Evolutionary conservation across 2,329 filamentous ascomycete species (phyloP).

Genomic region (Fusarium nisikadoi): DNA sequence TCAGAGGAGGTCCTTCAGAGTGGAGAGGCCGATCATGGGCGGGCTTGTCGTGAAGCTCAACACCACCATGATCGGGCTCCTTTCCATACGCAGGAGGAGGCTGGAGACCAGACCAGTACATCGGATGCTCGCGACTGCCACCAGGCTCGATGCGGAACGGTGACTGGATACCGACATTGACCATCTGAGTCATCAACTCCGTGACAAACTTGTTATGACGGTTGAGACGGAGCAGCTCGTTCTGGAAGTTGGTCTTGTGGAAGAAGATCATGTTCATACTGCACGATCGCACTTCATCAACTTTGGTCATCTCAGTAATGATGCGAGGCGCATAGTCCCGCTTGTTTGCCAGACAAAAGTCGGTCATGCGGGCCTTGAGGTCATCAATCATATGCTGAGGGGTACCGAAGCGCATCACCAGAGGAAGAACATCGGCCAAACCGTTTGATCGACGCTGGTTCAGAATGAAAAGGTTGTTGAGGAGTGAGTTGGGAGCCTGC

Average conservation of each 20-base stretch:
- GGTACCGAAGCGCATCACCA: constrained; percentile 90
- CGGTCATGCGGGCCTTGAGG: constrained; percentile 81
- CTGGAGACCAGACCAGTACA: constrained; percentile 60
- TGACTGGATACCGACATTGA: constrained; percentile 85
- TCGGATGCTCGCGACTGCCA: constrained; percentile 73
- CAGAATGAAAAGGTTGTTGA: constrained; percentile 93
- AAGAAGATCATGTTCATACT: constrained; percentile 95
- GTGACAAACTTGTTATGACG: constrained; percentile 95
- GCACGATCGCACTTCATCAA: constrained; percentile 85
- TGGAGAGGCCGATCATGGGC: constrained; percentile 17
- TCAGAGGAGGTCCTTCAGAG: constrained; percentile 20
- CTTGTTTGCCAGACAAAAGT: constrained; percentile 86
- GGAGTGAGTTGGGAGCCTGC: constrained; percentile 91
- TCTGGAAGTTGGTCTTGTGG: constrained; percentile 97
- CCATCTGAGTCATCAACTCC: constrained; percentile 87
- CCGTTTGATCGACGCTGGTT: constrained; percentile 92
- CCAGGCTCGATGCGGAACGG: constrained; percentile 71
- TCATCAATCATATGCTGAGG: constrained; percentile 83
- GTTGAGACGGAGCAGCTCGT: constrained; percentile 88
- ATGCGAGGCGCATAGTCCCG: constrained; percentile 90
- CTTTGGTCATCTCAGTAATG: constrained; percentile 82
- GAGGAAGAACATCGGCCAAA: constrained; percentile 84
- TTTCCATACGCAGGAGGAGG: constrained; percentile 51
- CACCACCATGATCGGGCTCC: constrained; percentile 31
- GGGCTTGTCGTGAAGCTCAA: constrained; percentile 24